Evolutionary conservation across 2,329 filamentous ascomycete genomes (phyloP).

Genomic region (Pseudogymnoascus sp.): DNA sequence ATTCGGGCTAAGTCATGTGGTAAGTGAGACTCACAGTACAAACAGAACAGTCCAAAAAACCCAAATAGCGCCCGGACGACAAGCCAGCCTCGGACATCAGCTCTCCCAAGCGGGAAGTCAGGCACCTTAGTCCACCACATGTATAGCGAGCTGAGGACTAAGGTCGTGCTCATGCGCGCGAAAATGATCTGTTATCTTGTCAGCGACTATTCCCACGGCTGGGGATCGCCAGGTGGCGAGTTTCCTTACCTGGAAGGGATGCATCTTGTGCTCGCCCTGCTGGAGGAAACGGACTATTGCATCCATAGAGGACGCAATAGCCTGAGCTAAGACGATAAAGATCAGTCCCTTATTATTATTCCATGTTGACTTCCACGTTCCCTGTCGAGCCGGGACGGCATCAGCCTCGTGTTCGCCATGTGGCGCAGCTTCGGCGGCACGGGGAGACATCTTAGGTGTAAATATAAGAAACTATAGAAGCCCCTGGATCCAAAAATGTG

Average conservation of each 20-base stretch:
- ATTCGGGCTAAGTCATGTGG: neutral
- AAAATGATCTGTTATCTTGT: constrained; percentile 28
- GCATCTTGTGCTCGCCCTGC: constrained; percentile 61
- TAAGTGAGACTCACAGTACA: constrained; percentile 22
- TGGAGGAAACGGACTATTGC: constrained; percentile 71
- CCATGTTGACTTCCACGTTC: constrained; percentile 41
- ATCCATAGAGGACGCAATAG: constrained; percentile 82
- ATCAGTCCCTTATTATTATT: constrained; percentile 62
- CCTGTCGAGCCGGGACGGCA: neutral
- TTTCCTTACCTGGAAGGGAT: constrained; percentile 67
- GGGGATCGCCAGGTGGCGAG: neutral
- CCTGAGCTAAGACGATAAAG: constrained; percentile 65
- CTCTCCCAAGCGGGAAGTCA: constrained; percentile 62
- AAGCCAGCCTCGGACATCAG: constrained; percentile 59
- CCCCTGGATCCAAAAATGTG: neutral
- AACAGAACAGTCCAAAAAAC: constrained; percentile 68
- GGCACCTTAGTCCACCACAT: constrained; percentile 66
- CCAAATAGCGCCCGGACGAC: constrained; percentile 62
- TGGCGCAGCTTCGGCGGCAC: neutral
- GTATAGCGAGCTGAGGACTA: constrained; percentile 41
- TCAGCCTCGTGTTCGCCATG: neutral
- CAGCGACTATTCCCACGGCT: neutral
- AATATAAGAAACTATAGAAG: neutral
- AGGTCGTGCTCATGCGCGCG: constrained; percentile 25
- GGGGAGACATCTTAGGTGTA: neutral